Conservation (phyloP, 176 grass and related monocot species). For the Oryza longistaminata region DNA sequence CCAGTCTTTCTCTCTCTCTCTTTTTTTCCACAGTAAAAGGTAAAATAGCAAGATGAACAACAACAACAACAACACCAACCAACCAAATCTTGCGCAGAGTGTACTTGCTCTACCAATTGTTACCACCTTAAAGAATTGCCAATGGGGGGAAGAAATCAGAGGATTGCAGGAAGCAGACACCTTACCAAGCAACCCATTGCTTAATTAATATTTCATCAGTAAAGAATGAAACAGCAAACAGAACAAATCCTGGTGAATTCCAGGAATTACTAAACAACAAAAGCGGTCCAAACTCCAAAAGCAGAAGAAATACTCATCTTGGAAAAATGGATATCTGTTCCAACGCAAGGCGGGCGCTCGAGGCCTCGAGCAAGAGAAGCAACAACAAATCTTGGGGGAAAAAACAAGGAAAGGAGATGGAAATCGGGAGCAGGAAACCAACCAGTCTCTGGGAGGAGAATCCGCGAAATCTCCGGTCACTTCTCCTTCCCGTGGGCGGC, state of each 20-base stretch:
- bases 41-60: not conserved
- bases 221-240: not conserved
- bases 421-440: too few species aligned
- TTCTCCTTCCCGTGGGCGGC: not conserved
- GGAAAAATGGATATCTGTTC: not conserved
- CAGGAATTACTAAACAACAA: not conserved
- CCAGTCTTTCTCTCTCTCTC: not conserved
- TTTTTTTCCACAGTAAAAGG: not conserved
- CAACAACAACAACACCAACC: not conserved
- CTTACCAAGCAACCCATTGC: too few species aligned
- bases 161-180: too few species aligned
- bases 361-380: not conserved
- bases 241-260: not conserved
- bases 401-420: not conserved
- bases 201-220: not conserved
- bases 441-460: conserved; percentile 35
- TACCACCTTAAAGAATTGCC: conserved; percentile 32
- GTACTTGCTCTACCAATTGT: conserved; percentile 27
- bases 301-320: too few species aligned
- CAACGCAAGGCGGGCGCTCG: not conserved
- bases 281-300: too few species aligned
- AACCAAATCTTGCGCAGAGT: conserved; percentile 34
- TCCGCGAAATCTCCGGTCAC: not conserved
- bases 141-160: not conserved
- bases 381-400: not conserved